Base-by-base conservation (phyloP, 768 basidiomycete genomes). In the Trametes elegans region DNA sequence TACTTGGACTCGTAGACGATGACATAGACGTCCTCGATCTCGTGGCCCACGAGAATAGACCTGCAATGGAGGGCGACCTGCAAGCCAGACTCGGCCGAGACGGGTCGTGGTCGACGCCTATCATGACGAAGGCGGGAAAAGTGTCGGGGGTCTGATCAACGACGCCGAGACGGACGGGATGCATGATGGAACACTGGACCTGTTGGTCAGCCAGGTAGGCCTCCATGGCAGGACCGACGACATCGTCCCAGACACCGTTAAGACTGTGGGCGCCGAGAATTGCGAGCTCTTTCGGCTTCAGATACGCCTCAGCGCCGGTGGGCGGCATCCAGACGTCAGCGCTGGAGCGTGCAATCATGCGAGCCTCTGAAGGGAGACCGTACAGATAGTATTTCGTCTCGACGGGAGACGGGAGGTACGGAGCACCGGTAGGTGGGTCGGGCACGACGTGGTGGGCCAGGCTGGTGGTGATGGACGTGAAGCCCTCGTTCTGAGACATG, bases 1-100 rank as follows among this genome's bases (percentile, higher is more conserved):
- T n/a, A 60, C 26, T 61, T 11, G 31, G 64, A 64, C 46, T 64
- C 64, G 41, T 48, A 46, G 49, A 64, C 44, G n/a, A 19, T 47
- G 34, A 65, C 45, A n/a, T 64, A 53, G 41, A 64, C 48, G 47
- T 62, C 64, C 48, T 16, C 28, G 49, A 65, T 49, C 19, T 49
- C 29, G 55, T 44, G 49, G 16, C 21, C 5, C 0, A 29, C 23
- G 31, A 64, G 64, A 50, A 64, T 58, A 18, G 38, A 38, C 38
- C 59, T 28, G 61, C 55, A 62, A 27, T 32, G 24, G 18, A 49
- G 41, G 32, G 64, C 64, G 19, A 51, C 53, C 31, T 41, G 49
- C 16, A 42, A 7, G 49, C 66, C 63, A 26, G 35, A 5, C 52
- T 65, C 51, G 50, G 19, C 21, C 39, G 64, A 43, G 56, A 64